These are phyloP conservation scores for Drechslera avenae DNA, from an alignment of 2,329 filamentous ascomycete species.

Conservation along the genomic window DNA sequence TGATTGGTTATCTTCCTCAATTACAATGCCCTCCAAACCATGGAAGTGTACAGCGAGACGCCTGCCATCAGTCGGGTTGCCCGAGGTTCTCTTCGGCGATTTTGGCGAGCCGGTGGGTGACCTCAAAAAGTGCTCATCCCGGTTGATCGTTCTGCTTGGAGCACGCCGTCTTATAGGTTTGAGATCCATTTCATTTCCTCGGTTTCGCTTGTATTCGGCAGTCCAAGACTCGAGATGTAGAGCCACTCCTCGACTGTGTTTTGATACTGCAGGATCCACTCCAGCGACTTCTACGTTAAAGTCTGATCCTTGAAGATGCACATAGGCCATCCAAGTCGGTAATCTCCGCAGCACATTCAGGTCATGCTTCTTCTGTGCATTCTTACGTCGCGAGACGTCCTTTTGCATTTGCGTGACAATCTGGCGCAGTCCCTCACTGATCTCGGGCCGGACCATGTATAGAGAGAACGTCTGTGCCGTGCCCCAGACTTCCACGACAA, in stretches of 20 bases:
- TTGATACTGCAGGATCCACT: slow-evolving; percentile 80
- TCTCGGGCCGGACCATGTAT: slow-evolving; percentile 89
- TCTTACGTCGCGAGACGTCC: slow-evolving; percentile 41
- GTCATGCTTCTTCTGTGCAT: slow-evolving; percentile 53
- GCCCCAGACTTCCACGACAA: slow-evolving; percentile 79
- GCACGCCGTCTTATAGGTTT: slow-evolving; percentile 70
- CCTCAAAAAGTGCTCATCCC: slow-evolving; percentile 67
- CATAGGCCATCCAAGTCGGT: slow-evolving; percentile 82
- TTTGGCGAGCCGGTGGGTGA: slow-evolving; percentile 57
- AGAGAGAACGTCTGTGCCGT: slow-evolving; percentile 85
- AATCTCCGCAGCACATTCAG: slow-evolving; percentile 72
- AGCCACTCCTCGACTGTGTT: slow-evolving; percentile 79
- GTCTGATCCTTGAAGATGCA: slow-evolving; percentile 83
- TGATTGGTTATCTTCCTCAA: slow-evolving; percentile 83
- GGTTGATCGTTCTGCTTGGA: slow-evolving; percentile 63
- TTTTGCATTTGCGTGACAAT: slow-evolving; percentile 82
- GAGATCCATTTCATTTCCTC: slow-evolving; percentile 67
- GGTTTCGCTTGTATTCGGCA: slow-evolving; percentile 85
- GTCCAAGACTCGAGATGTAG: slow-evolving; percentile 87
- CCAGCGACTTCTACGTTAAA: slow-evolving; percentile 92
- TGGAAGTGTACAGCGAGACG: slow-evolving; percentile 79
- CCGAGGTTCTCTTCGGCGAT: slow-evolving; percentile 56
- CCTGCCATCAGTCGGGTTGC: slow-evolving; percentile 70
- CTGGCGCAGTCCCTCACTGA: slow-evolving; percentile 88
- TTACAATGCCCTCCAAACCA: slow-evolving; percentile 86